phyloP scores from a whole-genome alignment of 176 grass and related monocot genomes.

The Tillandsia leiboldiana region DNA sequence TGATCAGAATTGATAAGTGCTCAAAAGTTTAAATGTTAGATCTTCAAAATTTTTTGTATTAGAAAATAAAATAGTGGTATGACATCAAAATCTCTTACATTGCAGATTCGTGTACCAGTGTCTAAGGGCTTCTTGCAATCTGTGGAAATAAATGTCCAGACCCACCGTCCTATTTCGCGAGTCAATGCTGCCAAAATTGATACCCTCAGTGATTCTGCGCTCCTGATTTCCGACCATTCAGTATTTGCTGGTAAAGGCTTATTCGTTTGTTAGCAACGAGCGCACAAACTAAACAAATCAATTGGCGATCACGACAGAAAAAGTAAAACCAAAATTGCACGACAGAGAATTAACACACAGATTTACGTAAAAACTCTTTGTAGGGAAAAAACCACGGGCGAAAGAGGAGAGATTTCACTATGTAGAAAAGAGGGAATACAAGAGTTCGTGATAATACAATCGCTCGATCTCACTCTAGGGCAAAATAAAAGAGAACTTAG shows the following conservation, averaged over 20 bases:
- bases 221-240: slow-evolving; percentile 87
- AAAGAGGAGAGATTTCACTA: too few species aligned
- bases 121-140: slow-evolving; percentile 68
- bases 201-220: slow-evolving; percentile 33
- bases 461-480: too few species aligned
- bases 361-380: too few species aligned
- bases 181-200: slow-evolving; percentile 67
- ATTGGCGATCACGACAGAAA: too few species aligned
- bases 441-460: too few species aligned
- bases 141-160: slow-evolving; percentile 44
- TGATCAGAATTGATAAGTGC: background rate
- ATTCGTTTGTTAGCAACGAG: too few species aligned
- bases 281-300: too few species aligned
- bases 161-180: slow-evolving; percentile 52
- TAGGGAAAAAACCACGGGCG: too few species aligned
- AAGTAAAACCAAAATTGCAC: too few species aligned
- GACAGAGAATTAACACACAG: too few species aligned
- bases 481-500: too few species aligned
- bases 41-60: background rate
- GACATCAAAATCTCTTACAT: background rate
- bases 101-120: slow-evolving; percentile 46
- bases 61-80: background rate
- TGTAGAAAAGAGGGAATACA: too few species aligned
- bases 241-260: slow-evolving; percentile 47
- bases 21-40: background rate